phyloP scores from a whole-genome alignment of 768 basidiomycete species.

The Amanita phalloides region DNA sequence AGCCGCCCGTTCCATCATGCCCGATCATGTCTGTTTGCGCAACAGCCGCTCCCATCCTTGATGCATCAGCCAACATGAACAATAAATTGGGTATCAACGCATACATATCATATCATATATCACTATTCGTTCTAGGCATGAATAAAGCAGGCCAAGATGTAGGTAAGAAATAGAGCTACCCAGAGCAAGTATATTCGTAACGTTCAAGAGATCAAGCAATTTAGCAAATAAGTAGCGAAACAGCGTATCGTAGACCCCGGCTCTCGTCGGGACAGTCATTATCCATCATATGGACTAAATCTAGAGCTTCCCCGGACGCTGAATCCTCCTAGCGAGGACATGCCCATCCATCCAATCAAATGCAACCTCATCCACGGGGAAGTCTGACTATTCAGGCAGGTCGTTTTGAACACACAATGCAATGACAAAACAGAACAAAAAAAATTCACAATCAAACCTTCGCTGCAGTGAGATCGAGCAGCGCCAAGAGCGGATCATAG shows the following conservation, averaged over 20 bases:
- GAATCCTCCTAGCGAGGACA: slow-evolving; percentile 5
- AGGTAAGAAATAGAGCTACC: neutral
- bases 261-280: neutral
- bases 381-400: neutral
- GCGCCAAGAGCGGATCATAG: slow-evolving; percentile 6
- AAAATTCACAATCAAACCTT: neutral
- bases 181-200: neutral
- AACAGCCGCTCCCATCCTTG: too few species aligned
- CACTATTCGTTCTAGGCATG: neutral
- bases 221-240: slow-evolving; percentile 1
- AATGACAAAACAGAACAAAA: neutral
- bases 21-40: too few species aligned
- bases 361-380: neutral
- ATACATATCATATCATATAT: neutral
- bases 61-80: too few species aligned
- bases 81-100: neutral
- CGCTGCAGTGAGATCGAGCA: neutral
- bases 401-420: neutral
- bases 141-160: neutral
- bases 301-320: slow-evolving; percentile 1
- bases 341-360: neutral
- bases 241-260: neutral
- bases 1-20: too few species aligned
- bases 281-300: neutral
- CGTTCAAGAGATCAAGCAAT: slow-evolving; percentile 1